Conservation (phyloP, 345 rosid species). For the Streptanthus diversifolius region DNA sequence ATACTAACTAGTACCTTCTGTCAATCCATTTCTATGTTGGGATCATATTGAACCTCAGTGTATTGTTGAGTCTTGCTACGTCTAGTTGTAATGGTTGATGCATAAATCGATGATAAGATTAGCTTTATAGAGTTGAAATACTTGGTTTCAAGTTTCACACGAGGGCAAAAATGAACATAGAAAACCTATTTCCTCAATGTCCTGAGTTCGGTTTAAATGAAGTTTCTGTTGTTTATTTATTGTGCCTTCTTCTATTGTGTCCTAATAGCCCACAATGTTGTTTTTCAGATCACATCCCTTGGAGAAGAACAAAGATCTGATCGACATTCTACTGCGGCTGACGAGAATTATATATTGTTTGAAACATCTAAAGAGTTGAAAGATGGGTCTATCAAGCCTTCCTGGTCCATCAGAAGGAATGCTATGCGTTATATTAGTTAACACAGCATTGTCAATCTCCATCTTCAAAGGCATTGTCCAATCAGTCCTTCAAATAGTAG, state of each 20-base stretch:
- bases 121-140: not conserved
- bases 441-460: conserved; percentile 82
- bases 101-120: not conserved
- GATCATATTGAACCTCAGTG: not conserved
- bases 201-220: not conserved
- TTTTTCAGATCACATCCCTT: conserved; percentile 30
- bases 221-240: not conserved
- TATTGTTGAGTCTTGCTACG: not conserved
- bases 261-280: conserved; percentile 16
- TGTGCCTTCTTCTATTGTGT: conserved; percentile 2
- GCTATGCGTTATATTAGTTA: conserved; percentile 64
- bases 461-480: conserved; percentile 61
- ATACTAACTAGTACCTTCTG: not conserved
- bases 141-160: not conserved
- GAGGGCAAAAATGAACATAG: not conserved
- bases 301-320: conserved; percentile 7
- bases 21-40: not conserved
- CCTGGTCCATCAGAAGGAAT: conserved; percentile 95
- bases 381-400: conserved; percentile 83
- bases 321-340: not conserved
- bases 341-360: not conserved
- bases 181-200: not conserved
- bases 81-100: not conserved
- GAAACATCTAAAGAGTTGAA: conserved; percentile 1
- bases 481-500: conserved; percentile 60